phyloP scores from a whole-genome alignment of 345 rosid species.

The Brassica incana region DNA sequence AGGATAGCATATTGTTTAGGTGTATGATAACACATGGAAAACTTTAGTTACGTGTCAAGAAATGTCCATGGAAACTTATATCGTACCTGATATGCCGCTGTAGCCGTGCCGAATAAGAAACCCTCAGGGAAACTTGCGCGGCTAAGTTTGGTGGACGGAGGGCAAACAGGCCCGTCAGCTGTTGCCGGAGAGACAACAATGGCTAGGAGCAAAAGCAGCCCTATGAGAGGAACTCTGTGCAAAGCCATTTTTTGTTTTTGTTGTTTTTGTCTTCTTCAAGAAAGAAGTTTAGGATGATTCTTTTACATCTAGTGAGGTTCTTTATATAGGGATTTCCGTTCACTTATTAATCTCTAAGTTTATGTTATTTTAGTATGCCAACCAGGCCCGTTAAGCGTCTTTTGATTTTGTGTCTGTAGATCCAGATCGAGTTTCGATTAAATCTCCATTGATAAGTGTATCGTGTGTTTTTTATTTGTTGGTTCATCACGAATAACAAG shows the following conservation, averaged over 20 bases:
- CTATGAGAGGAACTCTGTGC: conserved; percentile 10
- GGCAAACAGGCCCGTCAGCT: conserved; percentile 25
- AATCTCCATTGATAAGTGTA: neutral
- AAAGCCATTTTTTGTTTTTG: neutral
- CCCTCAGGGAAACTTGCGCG: conserved; percentile 26
- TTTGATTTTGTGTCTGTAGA: neutral
- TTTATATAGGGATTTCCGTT: neutral
- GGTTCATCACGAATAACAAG: too few relatives aligned
- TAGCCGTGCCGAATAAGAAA: conserved; percentile 33
- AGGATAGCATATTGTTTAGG: neutral
- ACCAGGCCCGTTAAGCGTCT: neutral
- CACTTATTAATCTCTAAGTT: neutral
- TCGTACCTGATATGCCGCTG: conserved; percentile 28
- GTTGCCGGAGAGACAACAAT: neutral
- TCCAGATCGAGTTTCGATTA: neutral
- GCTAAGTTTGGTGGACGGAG: conserved; percentile 12
- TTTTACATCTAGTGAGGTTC: neutral
- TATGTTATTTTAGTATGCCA: neutral
- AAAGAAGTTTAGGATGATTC: neutral
- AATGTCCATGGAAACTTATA: neutral
- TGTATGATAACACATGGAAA: neutral
- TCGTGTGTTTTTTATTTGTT: too few relatives aligned
- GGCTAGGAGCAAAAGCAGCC: conserved; percentile 22
- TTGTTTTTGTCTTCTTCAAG: neutral
- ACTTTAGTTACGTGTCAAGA: neutral